phyloP scores from a whole-genome alignment of 495 filamentous ascomycete species.

The Aspergillus homomorphus region DNA sequence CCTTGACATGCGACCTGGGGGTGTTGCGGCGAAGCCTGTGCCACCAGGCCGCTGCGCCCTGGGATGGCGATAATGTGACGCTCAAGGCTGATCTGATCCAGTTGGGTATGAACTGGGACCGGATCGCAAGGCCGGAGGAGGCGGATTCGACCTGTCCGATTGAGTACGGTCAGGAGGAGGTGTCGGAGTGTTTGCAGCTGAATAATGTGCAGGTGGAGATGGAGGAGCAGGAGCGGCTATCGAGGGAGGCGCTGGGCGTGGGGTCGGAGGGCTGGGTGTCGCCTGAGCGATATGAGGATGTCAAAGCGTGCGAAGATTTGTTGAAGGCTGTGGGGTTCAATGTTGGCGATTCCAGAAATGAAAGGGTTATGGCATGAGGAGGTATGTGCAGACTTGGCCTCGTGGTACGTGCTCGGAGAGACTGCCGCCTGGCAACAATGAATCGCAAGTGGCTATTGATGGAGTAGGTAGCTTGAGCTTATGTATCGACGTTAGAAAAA shows the following conservation, averaged over 20 bases:
- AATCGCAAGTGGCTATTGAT: too few relatives aligned
- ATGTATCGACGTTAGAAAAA: too few relatives aligned
- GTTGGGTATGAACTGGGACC: constrained; percentile 20
- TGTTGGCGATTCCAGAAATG: constrained; percentile 20
- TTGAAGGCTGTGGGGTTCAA: constrained; percentile 21
- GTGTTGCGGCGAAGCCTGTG: constrained; percentile 26
- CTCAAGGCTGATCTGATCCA: constrained; percentile 22
- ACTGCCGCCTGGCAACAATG: too few relatives aligned
- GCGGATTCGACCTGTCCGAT: constrained; percentile 12
- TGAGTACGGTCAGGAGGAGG: constrained; percentile 21
- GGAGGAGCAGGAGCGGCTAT: constrained; percentile 19
- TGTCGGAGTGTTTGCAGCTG: constrained; percentile 12
- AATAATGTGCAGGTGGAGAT: constrained; percentile 12
- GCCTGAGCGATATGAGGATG: constrained; percentile 22
- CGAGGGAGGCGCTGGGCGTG: constrained; percentile 23
- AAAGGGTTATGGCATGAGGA: too few relatives aligned
- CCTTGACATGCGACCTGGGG: constrained; percentile 17
- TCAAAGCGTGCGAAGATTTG: constrained; percentile 16
- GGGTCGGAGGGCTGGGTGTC: constrained; percentile 28
- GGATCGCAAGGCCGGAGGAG: background rate
- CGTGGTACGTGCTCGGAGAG: too few relatives aligned
- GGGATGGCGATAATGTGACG: constrained; percentile 23
- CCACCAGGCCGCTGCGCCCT: constrained; percentile 18
- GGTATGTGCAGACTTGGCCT: too few relatives aligned
- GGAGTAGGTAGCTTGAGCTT: too few relatives aligned